Evolutionary conservation across 176 grass and related monocot genomes (phyloP).

Genomic region (Rhipidocladum racemiflorum): DNA sequence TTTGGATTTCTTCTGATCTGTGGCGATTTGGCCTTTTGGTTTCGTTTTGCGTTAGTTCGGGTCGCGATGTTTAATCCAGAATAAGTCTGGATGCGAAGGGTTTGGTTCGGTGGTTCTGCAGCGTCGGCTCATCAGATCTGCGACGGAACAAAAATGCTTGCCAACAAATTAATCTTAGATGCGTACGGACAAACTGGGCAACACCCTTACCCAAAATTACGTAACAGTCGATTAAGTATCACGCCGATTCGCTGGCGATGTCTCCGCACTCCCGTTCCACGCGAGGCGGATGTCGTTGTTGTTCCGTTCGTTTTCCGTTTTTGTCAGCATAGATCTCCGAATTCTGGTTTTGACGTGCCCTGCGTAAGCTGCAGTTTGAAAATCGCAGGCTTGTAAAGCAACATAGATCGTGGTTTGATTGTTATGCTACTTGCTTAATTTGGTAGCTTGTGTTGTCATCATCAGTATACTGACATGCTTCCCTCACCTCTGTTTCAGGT

Average conservation of each 20-base stretch:
- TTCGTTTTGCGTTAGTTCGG: neutral
- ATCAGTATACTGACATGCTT: slow-evolving; percentile 14
- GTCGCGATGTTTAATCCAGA: neutral
- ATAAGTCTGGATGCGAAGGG: neutral
- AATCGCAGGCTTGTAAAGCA: neutral
- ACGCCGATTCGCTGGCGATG: neutral
- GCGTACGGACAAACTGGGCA: neutral
- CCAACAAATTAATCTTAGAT: neutral
- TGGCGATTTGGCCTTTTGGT: neutral
- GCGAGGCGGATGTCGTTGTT: neutral
- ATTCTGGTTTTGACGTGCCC: neutral
- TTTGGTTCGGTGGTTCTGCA: neutral
- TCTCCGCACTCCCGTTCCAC: neutral
- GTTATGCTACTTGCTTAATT: neutral
- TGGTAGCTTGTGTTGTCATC: slow-evolving; percentile 3
- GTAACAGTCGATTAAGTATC: neutral
- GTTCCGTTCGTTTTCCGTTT: neutral
- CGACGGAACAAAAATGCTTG: neutral
- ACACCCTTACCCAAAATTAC: neutral
- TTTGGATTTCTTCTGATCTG: neutral
- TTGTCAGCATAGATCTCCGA: neutral
- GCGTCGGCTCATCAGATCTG: slow-evolving; percentile 33
- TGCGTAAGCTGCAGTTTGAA: neutral
- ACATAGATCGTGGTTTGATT: neutral
- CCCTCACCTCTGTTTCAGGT: slow-evolving; percentile 45